phyloP scores from a whole-genome alignment of 306 rosid genomes.

The Erythrophleum fordii region DNA sequence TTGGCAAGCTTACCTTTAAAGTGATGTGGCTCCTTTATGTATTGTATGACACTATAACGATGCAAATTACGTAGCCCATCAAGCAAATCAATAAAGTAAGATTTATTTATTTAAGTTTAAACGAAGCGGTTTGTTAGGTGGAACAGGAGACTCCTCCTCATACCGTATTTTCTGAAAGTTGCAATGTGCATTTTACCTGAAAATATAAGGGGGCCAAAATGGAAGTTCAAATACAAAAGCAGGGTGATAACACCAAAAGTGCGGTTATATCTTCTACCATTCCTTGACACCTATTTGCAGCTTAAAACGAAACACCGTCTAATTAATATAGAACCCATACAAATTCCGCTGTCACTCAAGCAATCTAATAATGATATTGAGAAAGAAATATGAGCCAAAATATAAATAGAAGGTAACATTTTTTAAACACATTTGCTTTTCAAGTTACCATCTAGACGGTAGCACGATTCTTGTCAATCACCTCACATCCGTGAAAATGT shows the following conservation, averaged over 20 bases:
- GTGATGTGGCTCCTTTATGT: not conserved
- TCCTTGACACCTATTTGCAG: not conserved
- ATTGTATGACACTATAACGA: not conserved
- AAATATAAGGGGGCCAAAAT: not conserved
- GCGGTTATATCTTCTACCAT: not conserved
- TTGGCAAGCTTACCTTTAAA: slow-evolving; percentile 5
- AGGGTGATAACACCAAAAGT: not conserved
- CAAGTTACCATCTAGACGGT: not conserved
- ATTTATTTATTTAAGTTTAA: not conserved
- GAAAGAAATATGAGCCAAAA: not conserved
- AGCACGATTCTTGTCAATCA: not conserved
- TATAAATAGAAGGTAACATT: not conserved
- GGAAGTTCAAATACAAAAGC: not conserved
- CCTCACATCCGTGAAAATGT: not conserved
- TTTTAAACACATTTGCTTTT: not conserved
- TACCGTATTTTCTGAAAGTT: not conserved
- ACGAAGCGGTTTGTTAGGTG: not conserved
- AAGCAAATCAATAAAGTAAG: not conserved
- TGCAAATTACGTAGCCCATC: not conserved
- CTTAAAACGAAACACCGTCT: not conserved
- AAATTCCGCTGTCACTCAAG: not conserved
- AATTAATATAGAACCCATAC: not conserved
- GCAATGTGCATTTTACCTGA: not conserved
- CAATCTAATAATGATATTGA: not conserved
- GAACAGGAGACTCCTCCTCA: not conserved